phyloP scores from a whole-genome alignment of 345 rosid genomes.

The Toxicodendron radicans region DNA sequence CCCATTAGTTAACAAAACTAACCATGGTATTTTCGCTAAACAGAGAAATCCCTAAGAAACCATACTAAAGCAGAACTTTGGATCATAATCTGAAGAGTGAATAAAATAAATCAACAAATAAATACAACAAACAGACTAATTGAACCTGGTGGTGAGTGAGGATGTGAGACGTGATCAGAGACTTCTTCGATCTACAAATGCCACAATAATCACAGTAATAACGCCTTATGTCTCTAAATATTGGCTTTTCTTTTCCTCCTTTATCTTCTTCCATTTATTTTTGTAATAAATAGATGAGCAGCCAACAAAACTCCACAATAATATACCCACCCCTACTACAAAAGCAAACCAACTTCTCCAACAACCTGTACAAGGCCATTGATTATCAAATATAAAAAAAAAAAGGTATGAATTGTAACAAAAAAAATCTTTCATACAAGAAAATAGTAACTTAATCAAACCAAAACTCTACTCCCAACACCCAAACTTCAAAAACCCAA shows the following conservation, averaged over 20 bases:
- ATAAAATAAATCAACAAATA: not conserved
- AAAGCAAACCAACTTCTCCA: not conserved
- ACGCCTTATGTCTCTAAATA: constrained; percentile 56
- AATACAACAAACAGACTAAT: not conserved
- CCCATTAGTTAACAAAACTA: not conserved
- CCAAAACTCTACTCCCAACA: too few relatives aligned
- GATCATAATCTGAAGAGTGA: too few relatives aligned
- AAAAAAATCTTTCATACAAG: too few relatives aligned
- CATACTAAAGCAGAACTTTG: too few relatives aligned
- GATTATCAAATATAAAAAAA: too few relatives aligned
- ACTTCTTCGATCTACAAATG: constrained; percentile 79
- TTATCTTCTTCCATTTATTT: constrained; percentile 23
- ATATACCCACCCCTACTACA: not conserved
- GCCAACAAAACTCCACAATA: not conserved
- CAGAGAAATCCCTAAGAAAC: not conserved
- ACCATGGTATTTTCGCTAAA: not conserved
- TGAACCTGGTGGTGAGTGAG: constrained; percentile 52
- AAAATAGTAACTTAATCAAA: too few relatives aligned
- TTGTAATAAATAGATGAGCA: not conserved
- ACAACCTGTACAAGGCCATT: not conserved
- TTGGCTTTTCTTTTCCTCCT: constrained; percentile 13
- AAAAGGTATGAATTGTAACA: too few relatives aligned
- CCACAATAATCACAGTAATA: constrained; percentile 83
- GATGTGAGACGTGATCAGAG: constrained; percentile 68
- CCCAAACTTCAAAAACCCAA: too few relatives aligned